Evolutionary conservation across 2,329 filamentous ascomycete species (phyloP).

Genomic region (Catunica adiposa): DNA sequence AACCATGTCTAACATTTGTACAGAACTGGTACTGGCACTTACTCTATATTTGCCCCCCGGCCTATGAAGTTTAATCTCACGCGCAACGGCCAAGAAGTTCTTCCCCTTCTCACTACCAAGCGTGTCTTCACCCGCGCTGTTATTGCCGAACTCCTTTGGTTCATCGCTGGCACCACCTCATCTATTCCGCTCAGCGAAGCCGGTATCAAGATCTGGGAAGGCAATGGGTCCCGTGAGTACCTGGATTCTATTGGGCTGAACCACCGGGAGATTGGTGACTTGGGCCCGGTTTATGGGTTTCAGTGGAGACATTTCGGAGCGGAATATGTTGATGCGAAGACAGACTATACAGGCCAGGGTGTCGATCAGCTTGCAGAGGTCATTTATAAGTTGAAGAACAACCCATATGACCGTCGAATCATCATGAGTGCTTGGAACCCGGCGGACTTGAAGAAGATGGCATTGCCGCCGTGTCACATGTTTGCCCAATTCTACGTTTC

Average conservation of each 20-base stretch:
- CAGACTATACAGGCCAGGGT: conserved; percentile 75
- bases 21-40: conserved; percentile 85
- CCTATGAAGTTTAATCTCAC: conserved; percentile 78
- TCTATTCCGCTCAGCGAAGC: conserved; percentile 58
- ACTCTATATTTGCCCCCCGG: conserved; percentile 71
- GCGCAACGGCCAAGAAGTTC: conserved; percentile 41
- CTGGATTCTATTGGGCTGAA: conserved; percentile 71
- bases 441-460: conserved; percentile 70
- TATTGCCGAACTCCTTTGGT: conserved; percentile 89
- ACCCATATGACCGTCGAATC: conserved; percentile 77
- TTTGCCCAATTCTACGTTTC: conserved; percentile 93
- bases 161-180: conserved; percentile 70
- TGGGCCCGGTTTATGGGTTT: conserved; percentile 94
- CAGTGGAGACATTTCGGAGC: conserved; percentile 98
- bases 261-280: conserved; percentile 70
- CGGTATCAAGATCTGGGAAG: conserved; percentile 95
- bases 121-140: conserved; percentile 87
- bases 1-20: conserved; percentile 18
- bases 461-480: conserved; percentile 88
- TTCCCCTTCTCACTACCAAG: conserved; percentile 93
- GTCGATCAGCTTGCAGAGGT: conserved; percentile 87
- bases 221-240: conserved; percentile 80
- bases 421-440: conserved; percentile 93
- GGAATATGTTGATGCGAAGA: conserved; percentile 59
- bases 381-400: conserved; percentile 67